Evolutionary conservation across 2,329 filamentous ascomycete genomes (phyloP).

Genomic region (Ciborinia camelliae): DNA sequence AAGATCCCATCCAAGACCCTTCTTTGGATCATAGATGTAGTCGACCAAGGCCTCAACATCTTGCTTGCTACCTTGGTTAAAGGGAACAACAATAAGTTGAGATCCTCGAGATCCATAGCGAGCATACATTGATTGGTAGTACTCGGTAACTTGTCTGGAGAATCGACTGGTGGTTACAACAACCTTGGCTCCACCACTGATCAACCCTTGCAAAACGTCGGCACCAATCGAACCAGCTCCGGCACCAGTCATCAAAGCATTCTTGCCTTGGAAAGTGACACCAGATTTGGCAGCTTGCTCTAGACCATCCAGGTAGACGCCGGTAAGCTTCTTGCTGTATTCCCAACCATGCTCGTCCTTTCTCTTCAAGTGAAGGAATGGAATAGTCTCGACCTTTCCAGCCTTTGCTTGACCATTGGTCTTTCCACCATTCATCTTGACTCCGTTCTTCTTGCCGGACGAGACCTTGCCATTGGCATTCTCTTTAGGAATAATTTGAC

Average conservation of each 20-base stretch:
- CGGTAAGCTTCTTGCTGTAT: slow-evolving; percentile 98
- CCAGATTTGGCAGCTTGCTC: slow-evolving; percentile 84
- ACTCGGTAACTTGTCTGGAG: slow-evolving; percentile 96
- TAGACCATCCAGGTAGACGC: slow-evolving; percentile 85
- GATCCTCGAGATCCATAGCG: slow-evolving; percentile 91
- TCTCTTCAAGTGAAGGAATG: slow-evolving; percentile 94
- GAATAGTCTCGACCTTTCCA: slow-evolving; percentile 94
- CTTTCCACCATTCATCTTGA: slow-evolving; percentile 33
- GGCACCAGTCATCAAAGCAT: slow-evolving; percentile 96
- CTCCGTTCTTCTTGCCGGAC: slow-evolving; percentile 48
- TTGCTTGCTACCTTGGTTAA: slow-evolving; percentile 98
- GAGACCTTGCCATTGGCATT: slow-evolving; percentile 55
- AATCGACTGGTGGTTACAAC: slow-evolving; percentile 95
- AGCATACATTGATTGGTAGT: slow-evolving; percentile 98
- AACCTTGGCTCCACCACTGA: slow-evolving; percentile 95
- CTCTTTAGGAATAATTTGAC: slow-evolving; percentile 90
- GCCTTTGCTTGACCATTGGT: slow-evolving; percentile 58
- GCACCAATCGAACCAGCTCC: slow-evolving; percentile 97
- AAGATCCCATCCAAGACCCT: slow-evolving; percentile 94
- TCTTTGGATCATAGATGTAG: slow-evolving; percentile 97
- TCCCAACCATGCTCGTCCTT: slow-evolving; percentile 95
- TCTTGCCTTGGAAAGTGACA: slow-evolving; percentile 90
- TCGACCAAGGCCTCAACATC: slow-evolving; percentile 91
- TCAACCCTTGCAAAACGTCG: slow-evolving; percentile 90
- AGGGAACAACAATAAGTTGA: slow-evolving; percentile 95